A percentile compares a stretch with the other conserved stretches of the same genome.
Evolutionary conservation across 306 rosid genomes (phyloP).

Genomic region (Begonia peltatifolia): DNA sequence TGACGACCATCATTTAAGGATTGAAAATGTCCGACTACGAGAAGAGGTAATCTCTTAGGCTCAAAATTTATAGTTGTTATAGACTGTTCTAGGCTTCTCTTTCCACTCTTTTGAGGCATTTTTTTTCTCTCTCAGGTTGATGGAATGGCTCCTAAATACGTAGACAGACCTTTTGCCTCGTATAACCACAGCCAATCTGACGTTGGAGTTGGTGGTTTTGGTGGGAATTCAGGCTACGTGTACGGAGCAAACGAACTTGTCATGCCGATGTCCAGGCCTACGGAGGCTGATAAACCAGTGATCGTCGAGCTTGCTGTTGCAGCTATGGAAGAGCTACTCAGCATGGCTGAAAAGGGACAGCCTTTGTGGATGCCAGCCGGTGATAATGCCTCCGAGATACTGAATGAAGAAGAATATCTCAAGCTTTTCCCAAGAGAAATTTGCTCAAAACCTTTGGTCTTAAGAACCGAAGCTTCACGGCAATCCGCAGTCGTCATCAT

Average conservation of each 20-base stretch:
- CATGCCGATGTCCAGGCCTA: slow-evolving; percentile 49
- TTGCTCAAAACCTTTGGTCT: slow-evolving; percentile 56
- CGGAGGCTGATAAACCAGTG: slow-evolving; percentile 77
- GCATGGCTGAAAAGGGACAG: slow-evolving; percentile 82
- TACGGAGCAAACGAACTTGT: slow-evolving; percentile 59
- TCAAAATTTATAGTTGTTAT: background rate
- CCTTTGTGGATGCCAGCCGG: slow-evolving; percentile 78
- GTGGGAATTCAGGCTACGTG: slow-evolving; percentile 50
- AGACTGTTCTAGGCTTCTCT: too few species aligned
- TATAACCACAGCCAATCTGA: slow-evolving; percentile 59
- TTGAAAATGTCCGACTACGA: slow-evolving; percentile 75
- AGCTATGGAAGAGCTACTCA: slow-evolving; percentile 80
- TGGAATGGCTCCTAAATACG: slow-evolving; percentile 85
- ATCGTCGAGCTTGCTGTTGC: slow-evolving; percentile 88
- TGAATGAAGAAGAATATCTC: slow-evolving; percentile 72
- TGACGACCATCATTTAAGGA: slow-evolving; percentile 84
- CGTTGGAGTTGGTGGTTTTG: slow-evolving; percentile 44
- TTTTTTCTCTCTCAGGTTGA: slow-evolving; percentile 40
- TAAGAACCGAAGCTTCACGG: slow-evolving; percentile 67
- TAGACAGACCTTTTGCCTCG: slow-evolving; percentile 68
- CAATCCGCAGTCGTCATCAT: slow-evolving; percentile 73
- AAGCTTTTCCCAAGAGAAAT: slow-evolving; percentile 70
- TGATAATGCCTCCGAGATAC: slow-evolving; percentile 35
- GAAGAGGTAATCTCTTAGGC: slow-evolving; percentile 53
- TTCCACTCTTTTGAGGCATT: background rate